Evolutionary conservation across 345 rosid genomes (phyloP).

Genomic region (Euphorbia peplus): DNA sequence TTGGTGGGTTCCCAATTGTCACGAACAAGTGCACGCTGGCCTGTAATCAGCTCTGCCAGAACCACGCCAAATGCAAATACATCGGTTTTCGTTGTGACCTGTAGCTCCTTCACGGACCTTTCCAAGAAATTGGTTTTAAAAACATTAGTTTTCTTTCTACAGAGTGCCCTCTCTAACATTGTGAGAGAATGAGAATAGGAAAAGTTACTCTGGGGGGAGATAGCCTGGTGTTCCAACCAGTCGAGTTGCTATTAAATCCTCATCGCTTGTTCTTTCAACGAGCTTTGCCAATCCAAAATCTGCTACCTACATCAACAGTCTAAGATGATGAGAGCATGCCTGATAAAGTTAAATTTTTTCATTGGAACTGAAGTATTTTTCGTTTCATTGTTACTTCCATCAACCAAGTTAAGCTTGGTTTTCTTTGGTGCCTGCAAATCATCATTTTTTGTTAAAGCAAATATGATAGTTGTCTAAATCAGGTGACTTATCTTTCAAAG

Average conservation of each 20-base stretch:
- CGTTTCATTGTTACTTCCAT: neutral
- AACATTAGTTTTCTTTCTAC: neutral
- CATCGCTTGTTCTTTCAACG: conserved; percentile 47
- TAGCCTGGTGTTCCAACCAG: conserved; percentile 74
- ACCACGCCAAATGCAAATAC: conserved; percentile 69
- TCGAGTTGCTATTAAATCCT: conserved; percentile 51
- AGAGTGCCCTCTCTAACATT: neutral
- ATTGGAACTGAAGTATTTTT: neutral
- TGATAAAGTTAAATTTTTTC: too few species aligned
- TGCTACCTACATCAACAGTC: conserved; percentile 39
- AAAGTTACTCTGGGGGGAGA: conserved; percentile 60
- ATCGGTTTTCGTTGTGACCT: conserved; percentile 59
- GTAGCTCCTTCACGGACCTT: conserved; percentile 67
- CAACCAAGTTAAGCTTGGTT: neutral
- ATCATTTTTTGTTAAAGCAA: neutral
- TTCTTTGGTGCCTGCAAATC: neutral
- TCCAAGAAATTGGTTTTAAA: neutral
- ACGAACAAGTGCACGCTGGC: conserved; percentile 52
- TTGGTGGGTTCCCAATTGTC: conserved; percentile 46
- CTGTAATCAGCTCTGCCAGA: conserved; percentile 62
- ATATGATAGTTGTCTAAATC: neutral
- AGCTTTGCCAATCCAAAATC: conserved; percentile 72
- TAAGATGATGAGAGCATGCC: too few species aligned
- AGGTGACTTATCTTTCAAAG: neutral
- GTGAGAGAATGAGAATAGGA: neutral